Percentiles rank a stretch among this genome's conserved stretches.
These are phyloP conservation scores for Pseudogymnoascus sp. DNA, from an alignment of 2,329 filamentous ascomycete species.

Conservation along the genomic window DNA sequence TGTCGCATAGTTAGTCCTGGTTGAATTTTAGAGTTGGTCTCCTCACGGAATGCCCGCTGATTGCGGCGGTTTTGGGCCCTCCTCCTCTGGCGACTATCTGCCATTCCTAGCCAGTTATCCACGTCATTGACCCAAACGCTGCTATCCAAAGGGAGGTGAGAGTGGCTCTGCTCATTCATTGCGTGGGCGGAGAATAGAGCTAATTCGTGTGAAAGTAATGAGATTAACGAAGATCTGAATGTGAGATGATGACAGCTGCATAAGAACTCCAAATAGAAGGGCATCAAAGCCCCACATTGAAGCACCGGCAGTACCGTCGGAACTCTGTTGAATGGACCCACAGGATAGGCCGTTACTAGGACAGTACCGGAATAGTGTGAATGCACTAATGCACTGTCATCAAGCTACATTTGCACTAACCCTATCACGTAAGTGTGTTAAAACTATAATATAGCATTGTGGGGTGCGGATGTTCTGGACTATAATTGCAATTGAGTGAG, in stretches of 20 bases:
- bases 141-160: background rate
- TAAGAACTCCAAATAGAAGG: background rate
- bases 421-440: background rate
- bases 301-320: background rate
- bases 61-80: background rate
- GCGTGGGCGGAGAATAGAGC: background rate
- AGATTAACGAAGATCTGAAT: background rate
- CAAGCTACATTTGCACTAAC: background rate
- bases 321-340: background rate
- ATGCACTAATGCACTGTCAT: background rate
- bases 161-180: background rate
- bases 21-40: background rate
- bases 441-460: background rate
- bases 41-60: background rate
- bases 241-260: background rate
- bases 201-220: background rate
- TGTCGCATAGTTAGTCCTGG: background rate
- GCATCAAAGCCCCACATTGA: background rate
- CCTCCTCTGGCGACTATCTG: background rate
- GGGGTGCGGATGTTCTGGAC: background rate
- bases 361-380: background rate
- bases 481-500: background rate
- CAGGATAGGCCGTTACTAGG: background rate
- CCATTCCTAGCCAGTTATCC: background rate
- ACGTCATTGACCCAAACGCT: background rate